Base-by-base conservation (phyloP, 257 asterid genomes). In the Solanum habrochaites region DNA sequence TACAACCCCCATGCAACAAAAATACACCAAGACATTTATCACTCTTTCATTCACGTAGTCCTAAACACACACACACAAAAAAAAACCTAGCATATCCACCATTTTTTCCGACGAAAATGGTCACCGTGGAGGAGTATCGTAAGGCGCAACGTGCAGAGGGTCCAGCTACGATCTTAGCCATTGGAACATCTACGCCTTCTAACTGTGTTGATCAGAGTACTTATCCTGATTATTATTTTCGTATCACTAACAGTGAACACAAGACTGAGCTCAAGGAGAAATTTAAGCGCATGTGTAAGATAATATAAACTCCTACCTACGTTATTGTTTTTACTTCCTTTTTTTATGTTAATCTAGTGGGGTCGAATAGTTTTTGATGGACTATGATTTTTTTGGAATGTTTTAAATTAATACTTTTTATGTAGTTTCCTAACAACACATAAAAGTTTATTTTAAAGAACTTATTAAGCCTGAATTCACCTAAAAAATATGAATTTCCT, bases 261-360 rank as follows among this genome's bases (percentile, higher is more conserved):
- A 91, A 42, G 91, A 81, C 90, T 2, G 96, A 93, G 5, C 96
- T 94, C 32, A 95, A 95, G 62, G 91, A 89, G 31, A 95, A 94
- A 69, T 95, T 95, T 58, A 88, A 87, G 91, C 98, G 98, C 92
- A 94, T 94, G 93, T 95, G 98, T 95, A 93, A 81, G 85, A 29
- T 39, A 23, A n/a, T 52, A 23, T 47, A 18, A 15, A 82, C 5
- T 6, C 11, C 8, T 1, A 0, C 1, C 29, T 45, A 0, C 12
- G 10, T 35, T 4, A 1, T 47, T 72, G 32, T 32, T 71, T 35
- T 72, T 71, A 71, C 15, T 11, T 56, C 4, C 20, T 56, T 56
- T 6, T 20, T 58, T 58, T 58, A 58, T 7, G 64, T 56, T 56
- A 56, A 52, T 52, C 9, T 52, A 18, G 62, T 18, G 62, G 62